A percentile compares a stretch with the other conserved stretches of the same genome.
Conservation (phyloP, 805 yeast species). For the Sugiyamaella valdiviana region DNA sequence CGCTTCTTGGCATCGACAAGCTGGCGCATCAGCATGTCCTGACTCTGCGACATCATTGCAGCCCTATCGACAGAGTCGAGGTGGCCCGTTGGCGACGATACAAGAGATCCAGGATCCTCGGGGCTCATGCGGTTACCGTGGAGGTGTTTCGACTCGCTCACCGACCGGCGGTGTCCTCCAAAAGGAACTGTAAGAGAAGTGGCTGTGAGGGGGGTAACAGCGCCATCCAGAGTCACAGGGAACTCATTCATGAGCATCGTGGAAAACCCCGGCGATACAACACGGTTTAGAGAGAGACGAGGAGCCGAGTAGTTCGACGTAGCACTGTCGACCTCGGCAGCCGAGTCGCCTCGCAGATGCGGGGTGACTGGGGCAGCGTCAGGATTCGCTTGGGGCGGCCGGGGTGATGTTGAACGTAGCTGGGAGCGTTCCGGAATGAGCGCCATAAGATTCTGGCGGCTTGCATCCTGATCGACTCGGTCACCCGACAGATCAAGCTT, state of each 20-base stretch:
- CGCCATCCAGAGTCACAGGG: not conserved
- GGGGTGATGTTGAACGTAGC: slow-evolving; percentile 18
- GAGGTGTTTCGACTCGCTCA: slow-evolving; percentile 4
- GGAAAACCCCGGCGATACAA: not conserved
- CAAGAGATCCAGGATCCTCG: not conserved
- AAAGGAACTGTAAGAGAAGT: not conserved
- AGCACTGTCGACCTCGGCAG: not conserved
- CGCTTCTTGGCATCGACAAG: slow-evolving; percentile 25
- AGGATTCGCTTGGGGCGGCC: slow-evolving; percentile 3
- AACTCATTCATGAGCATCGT: not conserved
- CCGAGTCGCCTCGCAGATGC: not conserved
- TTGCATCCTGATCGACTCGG: not conserved
- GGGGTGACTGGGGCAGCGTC: slow-evolving; percentile 1
- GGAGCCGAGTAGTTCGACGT: not conserved
- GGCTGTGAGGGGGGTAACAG: not conserved
- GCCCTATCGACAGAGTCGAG: not conserved
- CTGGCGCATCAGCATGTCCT: slow-evolving; percentile 17
- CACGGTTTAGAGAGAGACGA: not conserved
- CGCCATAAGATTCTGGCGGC: not conserved
- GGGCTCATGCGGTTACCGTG: slow-evolving; percentile 1
- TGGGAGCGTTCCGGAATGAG: slow-evolving; percentile 18
- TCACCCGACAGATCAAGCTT: not conserved
- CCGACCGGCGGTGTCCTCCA: slow-evolving; percentile 3
- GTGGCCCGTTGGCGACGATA: not conserved
- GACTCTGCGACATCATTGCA: not conserved